Evolutionary conservation across 1,139 yeast species (phyloP), one percentile per base, ranked within the genome.

Genomic region (Saccharomycopsis crataegensis): DNA sequence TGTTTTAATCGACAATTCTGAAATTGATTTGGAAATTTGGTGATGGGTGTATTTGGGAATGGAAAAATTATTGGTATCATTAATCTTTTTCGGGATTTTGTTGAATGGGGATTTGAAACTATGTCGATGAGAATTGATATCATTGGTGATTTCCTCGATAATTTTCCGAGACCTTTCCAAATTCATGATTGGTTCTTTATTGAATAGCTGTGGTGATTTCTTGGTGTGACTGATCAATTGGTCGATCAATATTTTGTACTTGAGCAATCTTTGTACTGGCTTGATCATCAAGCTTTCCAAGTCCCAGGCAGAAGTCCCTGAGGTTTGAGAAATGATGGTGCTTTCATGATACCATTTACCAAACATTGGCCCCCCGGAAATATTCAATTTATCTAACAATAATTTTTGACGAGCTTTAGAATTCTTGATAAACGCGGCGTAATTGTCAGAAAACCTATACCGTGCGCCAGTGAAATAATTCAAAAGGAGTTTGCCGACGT

Each of bases 311-410:
- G 62, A 60, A 2, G 64, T 58, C 41, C 53, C 54, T 9, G 43
- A 37, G 1, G 63, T 54, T 43, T 57, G 60, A 1, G 62, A 59
- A 31, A 62, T 41, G 34, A 41, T 60, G 1, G 60, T 57, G 55
- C 65, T 62, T 32, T 62, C 64, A 2, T 59, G 57, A 2, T 63
- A 49, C 67, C 67, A 64, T 49, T 61, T 59, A 1, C n/a, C 9
- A 17, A 62, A 59, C 14, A 57, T 61, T 5, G 64, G 64, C 6
- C 61, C 64, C 33, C 59, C 59, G 32, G 34, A 32, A 14, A n/a
- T 31, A 34, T 16, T n/a, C 57, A 85, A 70, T 55, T 73, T 70
- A 8, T 68, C 62, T 51, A 82, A 82, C 1, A 88, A 67, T 14
- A 45, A 34, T n/a, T 22, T 9, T 22, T 50, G 49, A n/a, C 34